These are phyloP conservation scores for Eutypella sp. DNA, from an alignment of 2,329 filamentous ascomycete genomes.

Conservation along the genomic window DNA sequence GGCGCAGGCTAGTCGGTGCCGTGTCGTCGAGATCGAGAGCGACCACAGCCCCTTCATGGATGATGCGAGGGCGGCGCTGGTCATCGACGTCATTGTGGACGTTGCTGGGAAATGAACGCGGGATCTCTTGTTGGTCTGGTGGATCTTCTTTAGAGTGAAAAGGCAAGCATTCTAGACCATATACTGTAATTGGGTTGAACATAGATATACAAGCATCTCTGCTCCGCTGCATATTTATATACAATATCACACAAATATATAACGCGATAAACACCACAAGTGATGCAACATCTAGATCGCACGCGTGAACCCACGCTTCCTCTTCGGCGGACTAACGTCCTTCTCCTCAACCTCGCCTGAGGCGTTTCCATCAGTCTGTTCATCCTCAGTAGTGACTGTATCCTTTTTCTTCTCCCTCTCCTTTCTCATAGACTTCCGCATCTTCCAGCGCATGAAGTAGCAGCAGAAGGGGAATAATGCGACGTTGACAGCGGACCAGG, in stretches of 20 bases:
- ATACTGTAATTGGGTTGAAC: too few relatives aligned
- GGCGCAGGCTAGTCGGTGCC: constrained; percentile 11
- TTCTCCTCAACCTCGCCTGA: constrained; percentile 20
- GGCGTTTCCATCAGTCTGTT: too few relatives aligned
- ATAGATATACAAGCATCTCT: too few relatives aligned
- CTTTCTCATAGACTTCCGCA: too few relatives aligned
- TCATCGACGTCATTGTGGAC: constrained; percentile 11
- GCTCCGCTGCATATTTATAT: too few relatives aligned
- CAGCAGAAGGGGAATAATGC: constrained; percentile 46
- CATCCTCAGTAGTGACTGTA: constrained; percentile 18
- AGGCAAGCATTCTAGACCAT: too few relatives aligned
- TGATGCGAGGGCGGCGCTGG: constrained; percentile 5
- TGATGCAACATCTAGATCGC: constrained; percentile 11
- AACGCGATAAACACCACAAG: background rate
- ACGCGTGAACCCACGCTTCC: constrained; percentile 28
- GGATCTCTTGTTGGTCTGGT: too few relatives aligned
- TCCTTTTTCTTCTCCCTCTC: constrained; percentile 20
- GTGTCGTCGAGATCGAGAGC: constrained; percentile 12
- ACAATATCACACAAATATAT: too few relatives aligned
- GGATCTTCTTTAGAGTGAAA: too few relatives aligned
- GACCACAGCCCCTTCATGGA: constrained; percentile 18
- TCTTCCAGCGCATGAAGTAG: constrained; percentile 38
- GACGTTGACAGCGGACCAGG: constrained; percentile 50
- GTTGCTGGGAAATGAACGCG: constrained; percentile 9
- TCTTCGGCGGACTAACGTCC: constrained; percentile 22